Base-by-base conservation (phyloP, 768 basidiomycete genomes). In the Pleurotus salmoneostramineus region DNA sequence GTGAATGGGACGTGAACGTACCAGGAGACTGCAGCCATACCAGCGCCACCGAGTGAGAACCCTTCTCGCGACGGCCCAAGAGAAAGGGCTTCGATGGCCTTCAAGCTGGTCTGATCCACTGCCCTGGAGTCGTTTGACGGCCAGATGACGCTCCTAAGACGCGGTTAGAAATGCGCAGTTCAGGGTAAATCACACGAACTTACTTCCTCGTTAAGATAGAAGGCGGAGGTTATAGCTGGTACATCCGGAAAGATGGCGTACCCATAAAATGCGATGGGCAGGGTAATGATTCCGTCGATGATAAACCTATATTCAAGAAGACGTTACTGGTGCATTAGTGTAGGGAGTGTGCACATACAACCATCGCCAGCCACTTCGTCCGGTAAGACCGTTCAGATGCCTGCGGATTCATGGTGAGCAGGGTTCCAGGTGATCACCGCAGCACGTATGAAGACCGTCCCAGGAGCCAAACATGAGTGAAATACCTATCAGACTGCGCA, bases 241-340 rank as follows among this genome's bases (percentile, higher is more conserved):
- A 85, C 76, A 65, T 89, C 86, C 12, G 89, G 91, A 66, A 91
- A 91, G 35, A 88, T 74, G 32, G 87, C 63, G 65, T 88, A 89
- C 0, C 87, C 87, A 66, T 87, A 88, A 6, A 88, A 63, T 1
- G 88, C 87, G 60, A 90, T 85, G 0, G 87, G 87, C 12, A 88
- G 68, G 3, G 87, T 87, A 50, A 88, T 87, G n/a, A 86, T 70
- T 3, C 85, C 86, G 63, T 88, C 85, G 44, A 87, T 81, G 58
- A 89, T 82, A 66, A 88, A 87, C 14, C 82, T 84, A 62, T 17
- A 32, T 8, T 1, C 46, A 27, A 33, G 5, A 36, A 27, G 36
- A 64, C 34, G 45, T 45, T 56, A 21, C 7, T 55, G 56, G 52
- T 58, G 36, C 36, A 10, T n/a, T 40, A 21, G 5, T 32, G 59